phyloP scores from a whole-genome alignment of 495 filamentous ascomycete genomes.

The Aspergillus asperescens region DNA sequence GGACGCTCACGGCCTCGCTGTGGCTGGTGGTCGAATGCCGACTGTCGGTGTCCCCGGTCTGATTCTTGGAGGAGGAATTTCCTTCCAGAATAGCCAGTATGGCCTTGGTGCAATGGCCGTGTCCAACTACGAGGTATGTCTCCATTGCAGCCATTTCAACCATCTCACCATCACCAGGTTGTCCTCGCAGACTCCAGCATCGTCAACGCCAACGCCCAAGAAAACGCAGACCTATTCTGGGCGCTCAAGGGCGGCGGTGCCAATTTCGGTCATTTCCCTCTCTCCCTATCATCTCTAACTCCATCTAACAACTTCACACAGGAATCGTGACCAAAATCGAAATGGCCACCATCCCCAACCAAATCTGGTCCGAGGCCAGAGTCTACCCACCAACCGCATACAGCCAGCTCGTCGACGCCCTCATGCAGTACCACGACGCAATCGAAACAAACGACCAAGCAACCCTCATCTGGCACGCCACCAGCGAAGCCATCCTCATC shows the following conservation, averaged over 20 bases:
- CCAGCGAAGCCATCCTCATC: background rate
- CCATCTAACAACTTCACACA: too few species aligned
- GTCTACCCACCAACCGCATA: constrained; percentile 22
- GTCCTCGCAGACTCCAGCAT: constrained; percentile 12
- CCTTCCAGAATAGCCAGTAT: constrained; percentile 10
- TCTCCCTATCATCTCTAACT: too few species aligned
- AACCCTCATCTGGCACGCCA: constrained; percentile 6
- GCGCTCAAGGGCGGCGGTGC: constrained; percentile 29
- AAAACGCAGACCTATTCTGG: constrained; percentile 26
- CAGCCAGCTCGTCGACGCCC: constrained; percentile 36
- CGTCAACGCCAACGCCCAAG: constrained; percentile 20
- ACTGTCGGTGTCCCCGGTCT: constrained; percentile 7
- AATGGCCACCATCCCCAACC: constrained; percentile 32
- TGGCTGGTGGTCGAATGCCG: constrained; percentile 8
- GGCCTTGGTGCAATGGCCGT: constrained; percentile 6
- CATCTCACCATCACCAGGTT: background rate
- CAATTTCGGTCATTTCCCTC: constrained; percentile 19
- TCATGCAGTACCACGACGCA: constrained; percentile 14
- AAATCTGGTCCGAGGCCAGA: constrained; percentile 27
- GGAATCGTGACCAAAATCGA: constrained; percentile 35
- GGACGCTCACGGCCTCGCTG: background rate
- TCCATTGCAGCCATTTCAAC: background rate
- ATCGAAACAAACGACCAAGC: constrained; percentile 1
- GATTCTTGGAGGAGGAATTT: constrained; percentile 6
- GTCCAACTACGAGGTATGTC: constrained; percentile 9